phyloP scores from a whole-genome alignment of 495 filamentous ascomycete species.

The Penicillium canescens region DNA sequence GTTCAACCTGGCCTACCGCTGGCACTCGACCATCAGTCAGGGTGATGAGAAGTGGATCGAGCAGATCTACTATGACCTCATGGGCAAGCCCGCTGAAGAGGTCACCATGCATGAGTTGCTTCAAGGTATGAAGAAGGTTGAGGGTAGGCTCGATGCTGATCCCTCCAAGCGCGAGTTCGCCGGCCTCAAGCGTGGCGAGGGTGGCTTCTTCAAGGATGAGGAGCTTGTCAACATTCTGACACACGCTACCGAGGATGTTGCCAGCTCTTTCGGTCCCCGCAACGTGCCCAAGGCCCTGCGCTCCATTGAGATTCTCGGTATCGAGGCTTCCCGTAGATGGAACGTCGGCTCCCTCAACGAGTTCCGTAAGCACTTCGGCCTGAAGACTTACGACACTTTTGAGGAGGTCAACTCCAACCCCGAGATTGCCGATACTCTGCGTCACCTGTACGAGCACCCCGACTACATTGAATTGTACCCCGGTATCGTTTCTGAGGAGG shows the following conservation, averaged over 20 bases:
- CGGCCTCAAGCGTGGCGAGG: conserved; percentile 49
- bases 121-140: conserved; percentile 52
- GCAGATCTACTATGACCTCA: conserved; percentile 52
- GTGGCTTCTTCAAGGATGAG: conserved; percentile 62
- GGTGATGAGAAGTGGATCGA: conserved; percentile 68
- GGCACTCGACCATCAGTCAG: conserved; percentile 65
- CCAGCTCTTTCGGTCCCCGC: conserved; percentile 58
- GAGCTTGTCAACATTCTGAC: conserved; percentile 62
- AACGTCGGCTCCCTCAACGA: conserved; percentile 61
- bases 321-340: conserved; percentile 62
- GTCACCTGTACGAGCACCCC: conserved; percentile 58
- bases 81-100: conserved; percentile 57
- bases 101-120: conserved; percentile 53
- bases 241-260: conserved; percentile 60
- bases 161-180: conserved; percentile 60
- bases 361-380: conserved; percentile 61
- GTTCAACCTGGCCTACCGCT: conserved; percentile 73
- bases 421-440: conserved; percentile 50
- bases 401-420: conserved; percentile 65
- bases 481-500: conserved; percentile 56
- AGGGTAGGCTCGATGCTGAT: conserved; percentile 49
- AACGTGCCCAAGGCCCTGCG: conserved; percentile 60
- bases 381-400: conserved; percentile 59
- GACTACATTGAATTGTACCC: conserved; percentile 67
- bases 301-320: conserved; percentile 60